A percentile compares a stretch with the other conserved stretches of the same genome.
phyloP scores from a whole-genome alignment of 176 grass and related monocot species.

The Chloris gayana region DNA sequence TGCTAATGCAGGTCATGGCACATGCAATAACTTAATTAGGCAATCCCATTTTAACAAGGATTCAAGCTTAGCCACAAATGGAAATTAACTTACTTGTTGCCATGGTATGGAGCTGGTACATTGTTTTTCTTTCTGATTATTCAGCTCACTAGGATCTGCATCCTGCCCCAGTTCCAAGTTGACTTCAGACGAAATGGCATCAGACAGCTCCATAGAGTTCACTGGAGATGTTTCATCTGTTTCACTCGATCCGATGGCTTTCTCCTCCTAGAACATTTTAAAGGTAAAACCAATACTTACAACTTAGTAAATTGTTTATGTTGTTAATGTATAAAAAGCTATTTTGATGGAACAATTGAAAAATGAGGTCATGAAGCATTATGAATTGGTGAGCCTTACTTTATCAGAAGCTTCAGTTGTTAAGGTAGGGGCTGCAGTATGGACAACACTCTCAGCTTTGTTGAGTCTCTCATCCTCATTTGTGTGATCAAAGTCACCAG shows the following conservation, averaged over 20 bases:
- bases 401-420: constrained; percentile 32
- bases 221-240: not conserved
- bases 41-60: not conserved
- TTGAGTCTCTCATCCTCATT: constrained; percentile 7
- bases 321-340: not conserved
- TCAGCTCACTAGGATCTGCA: not conserved
- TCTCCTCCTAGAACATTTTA: not conserved
- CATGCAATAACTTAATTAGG: not conserved
- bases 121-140: constrained; percentile 9
- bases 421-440: not conserved
- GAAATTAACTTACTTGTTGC: constrained; percentile 34
- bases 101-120: not conserved
- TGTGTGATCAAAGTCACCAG: constrained; percentile 7
- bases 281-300: not conserved
- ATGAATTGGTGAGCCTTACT: constrained; percentile 16
- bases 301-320: not conserved
- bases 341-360: not conserved
- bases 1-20: not conserved
- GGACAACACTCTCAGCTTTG: not conserved
- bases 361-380: not conserved
- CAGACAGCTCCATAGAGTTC: not conserved
- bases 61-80: not conserved
- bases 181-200: not conserved
- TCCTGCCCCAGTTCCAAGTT: not conserved
- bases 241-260: not conserved